These are phyloP conservation scores for Hymenoscyphus albidus DNA, from an alignment of 2,329 filamentous ascomycete genomes.

Conservation along the genomic window DNA sequence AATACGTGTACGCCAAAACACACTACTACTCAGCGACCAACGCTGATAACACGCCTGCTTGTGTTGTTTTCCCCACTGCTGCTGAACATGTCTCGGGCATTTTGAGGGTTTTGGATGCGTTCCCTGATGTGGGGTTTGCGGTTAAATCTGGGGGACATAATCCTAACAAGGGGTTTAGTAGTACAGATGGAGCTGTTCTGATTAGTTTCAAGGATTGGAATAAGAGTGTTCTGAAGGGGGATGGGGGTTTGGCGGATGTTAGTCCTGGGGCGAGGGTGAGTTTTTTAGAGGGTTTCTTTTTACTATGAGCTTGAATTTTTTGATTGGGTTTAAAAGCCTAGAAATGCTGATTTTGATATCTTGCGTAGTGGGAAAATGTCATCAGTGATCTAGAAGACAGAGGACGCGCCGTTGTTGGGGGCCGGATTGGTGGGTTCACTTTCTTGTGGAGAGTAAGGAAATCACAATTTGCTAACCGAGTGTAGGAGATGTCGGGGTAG, in stretches of 20 bases:
- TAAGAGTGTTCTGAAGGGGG: slow-evolving; percentile 29
- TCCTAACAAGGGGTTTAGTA: slow-evolving; percentile 38
- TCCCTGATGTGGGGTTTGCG: slow-evolving; percentile 38
- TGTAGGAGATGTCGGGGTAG: slow-evolving; percentile 38
- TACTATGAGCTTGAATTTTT: too few relatives aligned
- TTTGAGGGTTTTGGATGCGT: slow-evolving; percentile 34
- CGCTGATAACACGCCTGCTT: slow-evolving; percentile 35
- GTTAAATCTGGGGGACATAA: slow-evolving; percentile 43
- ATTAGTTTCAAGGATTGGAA: slow-evolving; percentile 37
- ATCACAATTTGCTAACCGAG: neutral
- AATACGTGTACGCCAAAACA: slow-evolving; percentile 21
- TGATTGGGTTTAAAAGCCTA: too few relatives aligned
- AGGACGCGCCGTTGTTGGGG: slow-evolving; percentile 38
- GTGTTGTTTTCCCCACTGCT: slow-evolving; percentile 36
- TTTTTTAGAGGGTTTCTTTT: too few relatives aligned
- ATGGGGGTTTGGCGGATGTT: slow-evolving; percentile 28
- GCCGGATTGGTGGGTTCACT: slow-evolving; percentile 38
- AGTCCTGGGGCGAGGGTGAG: slow-evolving; percentile 28
- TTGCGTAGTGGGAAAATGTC: slow-evolving; percentile 19
- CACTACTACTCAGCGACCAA: slow-evolving; percentile 38
- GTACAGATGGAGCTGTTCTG: slow-evolving; percentile 35
- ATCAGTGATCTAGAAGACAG: slow-evolving; percentile 19
- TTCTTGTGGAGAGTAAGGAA: neutral
- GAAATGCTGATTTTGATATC: too few relatives aligned
- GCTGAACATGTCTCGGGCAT: slow-evolving; percentile 35